Evolutionary conservation across 106 monocot species (phyloP).

Genomic region (Dioscorea alata): DNA sequence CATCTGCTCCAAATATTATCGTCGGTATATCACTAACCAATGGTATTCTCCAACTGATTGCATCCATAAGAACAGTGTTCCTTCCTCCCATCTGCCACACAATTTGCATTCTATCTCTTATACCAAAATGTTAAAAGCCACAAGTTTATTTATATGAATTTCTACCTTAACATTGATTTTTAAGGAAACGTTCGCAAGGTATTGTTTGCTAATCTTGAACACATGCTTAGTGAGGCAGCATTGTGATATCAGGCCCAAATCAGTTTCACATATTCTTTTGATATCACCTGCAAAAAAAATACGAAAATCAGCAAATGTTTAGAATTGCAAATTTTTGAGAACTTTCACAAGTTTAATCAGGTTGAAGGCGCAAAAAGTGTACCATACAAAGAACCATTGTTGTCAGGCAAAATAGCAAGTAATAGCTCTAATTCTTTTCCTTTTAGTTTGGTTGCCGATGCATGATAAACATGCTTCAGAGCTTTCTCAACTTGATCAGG

Average conservation of each 20-base stretch:
- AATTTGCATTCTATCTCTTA: background rate
- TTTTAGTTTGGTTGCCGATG: conserved; percentile 12
- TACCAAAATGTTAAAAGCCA: too few species aligned
- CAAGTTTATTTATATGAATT: background rate
- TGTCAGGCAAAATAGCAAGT: conserved; percentile 39
- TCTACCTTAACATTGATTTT: conserved; percentile 83
- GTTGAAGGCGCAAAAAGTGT: background rate
- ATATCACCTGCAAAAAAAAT: conserved; percentile 43
- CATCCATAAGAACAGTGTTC: conserved; percentile 55
- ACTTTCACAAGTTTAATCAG: background rate
- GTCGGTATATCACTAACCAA: conserved; percentile 46
- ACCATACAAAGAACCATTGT: conserved; percentile 48
- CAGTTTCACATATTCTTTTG: conserved; percentile 78
- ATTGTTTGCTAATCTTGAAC: conserved; percentile 45
- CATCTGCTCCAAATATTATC: conserved; percentile 64
- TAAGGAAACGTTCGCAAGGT: conserved; percentile 62
- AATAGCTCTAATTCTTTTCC: conserved; percentile 34
- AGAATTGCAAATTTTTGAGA: background rate
- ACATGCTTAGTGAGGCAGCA: conserved; percentile 69
- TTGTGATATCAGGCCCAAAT: conserved; percentile 66
- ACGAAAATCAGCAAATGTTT: background rate
- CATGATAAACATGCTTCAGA: conserved; percentile 33
- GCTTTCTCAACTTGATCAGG: conserved; percentile 36
- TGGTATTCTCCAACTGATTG: conserved; percentile 40
- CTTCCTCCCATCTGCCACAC: conserved; percentile 52